Evolutionary conservation across 495 filamentous ascomycete species (phyloP).

Genomic region (Saxophila tyrrhenica): DNA sequence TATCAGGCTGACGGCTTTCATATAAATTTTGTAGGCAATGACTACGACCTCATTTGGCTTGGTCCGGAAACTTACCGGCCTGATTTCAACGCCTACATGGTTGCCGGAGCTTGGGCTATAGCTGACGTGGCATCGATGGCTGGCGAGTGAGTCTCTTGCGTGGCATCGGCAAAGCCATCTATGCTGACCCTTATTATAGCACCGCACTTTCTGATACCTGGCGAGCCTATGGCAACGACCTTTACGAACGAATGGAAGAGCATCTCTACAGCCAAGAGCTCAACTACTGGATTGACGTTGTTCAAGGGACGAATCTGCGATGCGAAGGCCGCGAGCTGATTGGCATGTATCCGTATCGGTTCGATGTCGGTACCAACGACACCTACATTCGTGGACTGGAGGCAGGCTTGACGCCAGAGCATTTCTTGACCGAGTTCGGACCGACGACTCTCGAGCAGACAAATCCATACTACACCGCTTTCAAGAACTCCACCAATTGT

Average conservation of each 20-base stretch:
- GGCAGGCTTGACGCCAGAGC: slow-evolving; percentile 29
- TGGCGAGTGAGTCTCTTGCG: slow-evolving; percentile 11
- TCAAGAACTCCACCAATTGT: slow-evolving; percentile 33
- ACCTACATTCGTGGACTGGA: slow-evolving; percentile 26
- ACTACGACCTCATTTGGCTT: slow-evolving; percentile 26
- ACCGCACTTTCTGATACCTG: slow-evolving; percentile 23
- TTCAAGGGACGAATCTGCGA: slow-evolving; percentile 30
- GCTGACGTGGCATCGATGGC: slow-evolving; percentile 28
- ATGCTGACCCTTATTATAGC: neutral
- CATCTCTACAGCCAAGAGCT: slow-evolving; percentile 32
- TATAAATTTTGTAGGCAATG: no score
- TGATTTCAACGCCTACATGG: slow-evolving; percentile 38
- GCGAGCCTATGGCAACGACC: slow-evolving; percentile 24
- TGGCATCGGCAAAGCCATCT: neutral
- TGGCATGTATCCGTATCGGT: slow-evolving; percentile 34
- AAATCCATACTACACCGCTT: slow-evolving; percentile 32
- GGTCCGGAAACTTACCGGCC: slow-evolving; percentile 37
- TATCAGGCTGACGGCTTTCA: no score
- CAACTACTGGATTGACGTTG: slow-evolving; percentile 37
- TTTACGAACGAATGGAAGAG: slow-evolving; percentile 31
- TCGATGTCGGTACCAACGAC: slow-evolving; percentile 31
- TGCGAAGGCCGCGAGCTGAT: slow-evolving; percentile 33
- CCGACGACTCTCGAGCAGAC: slow-evolving; percentile 36
- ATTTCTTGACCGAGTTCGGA: slow-evolving; percentile 33
- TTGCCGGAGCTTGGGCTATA: slow-evolving; percentile 35